A percentile compares a stretch with the other conserved stretches of the same genome.
These are phyloP conservation scores for Cutaneotrichosporon spelunceum DNA, from an alignment of 1,284 basidiomycete genomes.

Conservation along the genomic window DNA sequence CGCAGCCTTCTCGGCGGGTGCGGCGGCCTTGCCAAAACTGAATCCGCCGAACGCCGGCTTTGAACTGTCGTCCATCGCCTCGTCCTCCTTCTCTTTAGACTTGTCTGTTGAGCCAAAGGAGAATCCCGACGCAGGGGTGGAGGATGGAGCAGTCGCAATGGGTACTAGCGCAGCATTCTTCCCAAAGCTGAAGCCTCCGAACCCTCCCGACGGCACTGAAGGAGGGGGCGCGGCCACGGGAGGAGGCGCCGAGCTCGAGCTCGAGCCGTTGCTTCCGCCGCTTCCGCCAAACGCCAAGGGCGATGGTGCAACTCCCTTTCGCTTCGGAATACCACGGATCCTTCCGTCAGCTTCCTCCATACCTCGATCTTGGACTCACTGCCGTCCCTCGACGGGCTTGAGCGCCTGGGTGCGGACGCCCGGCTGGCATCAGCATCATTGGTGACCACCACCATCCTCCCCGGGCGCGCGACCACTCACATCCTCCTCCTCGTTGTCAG, in stretches of 20 bases:
- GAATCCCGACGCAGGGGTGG: not conserved
- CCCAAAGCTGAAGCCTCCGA: not conserved
- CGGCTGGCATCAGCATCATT: conserved; percentile 25
- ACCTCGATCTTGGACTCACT: conserved; percentile 28
- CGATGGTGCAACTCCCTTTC: conserved; percentile 30
- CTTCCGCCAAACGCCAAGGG: conserved; percentile 14
- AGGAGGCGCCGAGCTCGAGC: conserved; percentile 12
- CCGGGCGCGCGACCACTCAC: conserved; percentile 27
- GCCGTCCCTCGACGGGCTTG: conserved; percentile 39
- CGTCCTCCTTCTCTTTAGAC: not conserved
- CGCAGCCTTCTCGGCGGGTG: conserved; percentile 12
- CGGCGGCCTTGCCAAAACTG: conserved; percentile 14
- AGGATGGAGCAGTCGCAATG: not conserved
- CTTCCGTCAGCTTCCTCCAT: conserved; percentile 28
- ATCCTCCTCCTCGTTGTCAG: conserved; percentile 49
- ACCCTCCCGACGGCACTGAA: not conserved
- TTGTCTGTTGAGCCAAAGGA: not conserved
- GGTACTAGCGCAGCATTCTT: not conserved
- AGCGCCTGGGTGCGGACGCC: conserved; percentile 35
- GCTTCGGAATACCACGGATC: conserved; percentile 52
- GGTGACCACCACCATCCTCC: not conserved
- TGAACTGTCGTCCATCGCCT: not conserved
- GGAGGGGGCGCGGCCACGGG: not conserved
- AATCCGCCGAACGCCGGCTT: conserved; percentile 29
- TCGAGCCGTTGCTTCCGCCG: conserved; percentile 1